These are phyloP conservation scores for Apiotrichum sp. DNA, from an alignment of 1,284 basidiomycete genomes.

Conservation along the genomic window DNA sequence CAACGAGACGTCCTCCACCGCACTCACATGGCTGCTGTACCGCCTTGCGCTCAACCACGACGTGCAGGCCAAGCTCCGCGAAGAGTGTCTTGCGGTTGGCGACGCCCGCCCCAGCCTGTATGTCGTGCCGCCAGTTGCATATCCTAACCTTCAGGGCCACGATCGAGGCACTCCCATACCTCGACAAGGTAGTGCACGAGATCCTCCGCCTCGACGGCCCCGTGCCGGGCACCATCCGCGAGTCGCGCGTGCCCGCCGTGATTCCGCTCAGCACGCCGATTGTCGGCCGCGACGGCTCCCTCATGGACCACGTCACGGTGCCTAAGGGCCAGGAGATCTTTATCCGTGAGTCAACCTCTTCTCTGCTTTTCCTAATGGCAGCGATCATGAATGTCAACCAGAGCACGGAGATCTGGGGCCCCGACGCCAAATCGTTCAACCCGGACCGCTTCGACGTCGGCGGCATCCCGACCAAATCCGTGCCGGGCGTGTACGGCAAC, in stretches of 20 bases:
- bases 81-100: slow-evolving; percentile 50
- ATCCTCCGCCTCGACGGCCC: slow-evolving; percentile 62
- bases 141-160: slow-evolving; percentile 8
- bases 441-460: slow-evolving; percentile 26
- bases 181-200: slow-evolving; percentile 64
- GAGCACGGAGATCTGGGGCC: slow-evolving; percentile 58
- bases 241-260: slow-evolving; percentile 54
- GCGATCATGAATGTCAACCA: slow-evolving; percentile 58
- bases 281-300: slow-evolving; percentile 41
- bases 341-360: slow-evolving; percentile 46
- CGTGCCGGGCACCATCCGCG: slow-evolving; percentile 60
- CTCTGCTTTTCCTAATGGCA: slow-evolving; percentile 2
- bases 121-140: not conserved
- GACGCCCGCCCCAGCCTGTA: slow-evolving; percentile 33
- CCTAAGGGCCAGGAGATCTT: slow-evolving; percentile 37
- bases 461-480: slow-evolving; percentile 41
- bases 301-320: slow-evolving; percentile 36
- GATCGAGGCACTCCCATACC: slow-evolving; percentile 51
- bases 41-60: slow-evolving; percentile 55
- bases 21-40: slow-evolving; percentile 67
- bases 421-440: slow-evolving; percentile 59
- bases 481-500: slow-evolving; percentile 60
- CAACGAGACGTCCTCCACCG: slow-evolving; percentile 69
- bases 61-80: slow-evolving; percentile 57
- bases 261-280: slow-evolving; percentile 55